phyloP scores from a whole-genome alignment of 768 basidiomycete species.

The Russula sp. region DNA sequence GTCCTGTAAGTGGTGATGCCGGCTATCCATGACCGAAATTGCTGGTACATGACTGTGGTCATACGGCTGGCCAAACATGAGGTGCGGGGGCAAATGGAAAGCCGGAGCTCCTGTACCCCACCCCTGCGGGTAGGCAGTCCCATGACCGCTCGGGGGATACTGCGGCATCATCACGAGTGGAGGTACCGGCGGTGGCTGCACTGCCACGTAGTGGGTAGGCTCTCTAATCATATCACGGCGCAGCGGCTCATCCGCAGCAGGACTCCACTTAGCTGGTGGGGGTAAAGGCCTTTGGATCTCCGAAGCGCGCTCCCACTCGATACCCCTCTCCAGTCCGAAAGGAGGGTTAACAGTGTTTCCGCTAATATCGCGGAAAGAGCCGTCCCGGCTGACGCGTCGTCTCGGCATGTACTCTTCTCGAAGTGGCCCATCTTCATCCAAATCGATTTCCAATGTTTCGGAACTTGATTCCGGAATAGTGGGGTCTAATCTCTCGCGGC shows the following conservation, averaged over 20 bases:
- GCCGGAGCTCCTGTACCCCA: constrained; percentile 20
- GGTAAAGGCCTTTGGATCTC: constrained; percentile 46
- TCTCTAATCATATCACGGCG: constrained; percentile 50
- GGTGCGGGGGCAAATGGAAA: constrained; percentile 15
- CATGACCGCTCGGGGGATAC: constrained; percentile 34
- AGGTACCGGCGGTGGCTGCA: constrained; percentile 49
- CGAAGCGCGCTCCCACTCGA: constrained; percentile 29
- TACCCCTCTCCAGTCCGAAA: constrained; percentile 17
- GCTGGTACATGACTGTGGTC: constrained; percentile 24
- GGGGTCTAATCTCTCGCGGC: constrained; percentile 50
- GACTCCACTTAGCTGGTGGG: constrained; percentile 80
- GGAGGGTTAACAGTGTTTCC: constrained; percentile 13
- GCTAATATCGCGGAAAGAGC: constrained; percentile 32
- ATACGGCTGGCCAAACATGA: constrained; percentile 20
- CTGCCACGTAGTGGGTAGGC: constrained; percentile 61
- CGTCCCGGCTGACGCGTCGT: constrained; percentile 51
- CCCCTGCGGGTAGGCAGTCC: constrained; percentile 16
- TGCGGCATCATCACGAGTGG: constrained; percentile 36
- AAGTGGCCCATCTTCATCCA: constrained; percentile 80
- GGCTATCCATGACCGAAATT: constrained; percentile 17
- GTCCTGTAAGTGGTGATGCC: constrained; percentile 14
- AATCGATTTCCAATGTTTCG: constrained; percentile 67
- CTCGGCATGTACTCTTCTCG: constrained; percentile 77
- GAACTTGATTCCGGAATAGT: constrained; percentile 36
- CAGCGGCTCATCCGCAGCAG: constrained; percentile 74